These are phyloP conservation scores for Cupressus sempervirens DNA, from an alignment of 75 land plant species.

Conservation along the genomic window DNA sequence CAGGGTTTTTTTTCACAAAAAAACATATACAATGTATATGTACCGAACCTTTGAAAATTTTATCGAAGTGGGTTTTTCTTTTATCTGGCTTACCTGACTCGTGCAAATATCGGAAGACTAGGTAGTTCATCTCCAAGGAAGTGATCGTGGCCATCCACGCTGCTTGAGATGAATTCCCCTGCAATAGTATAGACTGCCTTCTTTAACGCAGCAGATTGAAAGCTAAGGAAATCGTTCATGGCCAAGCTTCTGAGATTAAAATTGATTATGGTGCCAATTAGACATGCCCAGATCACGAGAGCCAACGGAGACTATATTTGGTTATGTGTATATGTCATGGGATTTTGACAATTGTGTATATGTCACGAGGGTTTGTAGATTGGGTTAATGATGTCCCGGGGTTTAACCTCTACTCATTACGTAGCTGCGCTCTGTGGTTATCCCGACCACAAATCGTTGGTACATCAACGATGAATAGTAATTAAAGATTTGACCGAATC, in stretches of 20 bases:
- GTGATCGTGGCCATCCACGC: conserved; percentile 59
- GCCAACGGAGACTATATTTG: not conserved
- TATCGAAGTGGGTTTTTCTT: not conserved
- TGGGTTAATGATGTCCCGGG: not conserved
- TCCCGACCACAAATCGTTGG: no score
- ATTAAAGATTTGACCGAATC: no score
- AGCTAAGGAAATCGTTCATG: conserved; percentile 2
- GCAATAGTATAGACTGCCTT: not conserved
- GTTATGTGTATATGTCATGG: not conserved
- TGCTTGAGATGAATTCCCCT: not conserved
- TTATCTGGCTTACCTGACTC: conserved; percentile 62
- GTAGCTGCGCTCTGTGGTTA: no score
- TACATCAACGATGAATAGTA: not conserved
- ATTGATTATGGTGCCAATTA: not conserved
- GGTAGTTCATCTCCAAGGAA: conserved; percentile 77
- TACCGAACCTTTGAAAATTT: not conserved
- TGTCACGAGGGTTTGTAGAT: not conserved
- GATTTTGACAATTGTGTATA: not conserved
- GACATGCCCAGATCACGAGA: not conserved
- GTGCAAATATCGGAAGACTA: conserved; percentile 90
- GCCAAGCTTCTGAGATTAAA: not conserved
- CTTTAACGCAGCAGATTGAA: not conserved
- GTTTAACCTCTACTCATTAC: not conserved
- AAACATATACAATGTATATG: not conserved
- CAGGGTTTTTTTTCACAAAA: not conserved